Percentiles rank a stretch among this genome's conserved stretches.
phyloP scores from a whole-genome alignment of 768 basidiomycete genomes.

The Phanerochaete carnosa region DNA sequence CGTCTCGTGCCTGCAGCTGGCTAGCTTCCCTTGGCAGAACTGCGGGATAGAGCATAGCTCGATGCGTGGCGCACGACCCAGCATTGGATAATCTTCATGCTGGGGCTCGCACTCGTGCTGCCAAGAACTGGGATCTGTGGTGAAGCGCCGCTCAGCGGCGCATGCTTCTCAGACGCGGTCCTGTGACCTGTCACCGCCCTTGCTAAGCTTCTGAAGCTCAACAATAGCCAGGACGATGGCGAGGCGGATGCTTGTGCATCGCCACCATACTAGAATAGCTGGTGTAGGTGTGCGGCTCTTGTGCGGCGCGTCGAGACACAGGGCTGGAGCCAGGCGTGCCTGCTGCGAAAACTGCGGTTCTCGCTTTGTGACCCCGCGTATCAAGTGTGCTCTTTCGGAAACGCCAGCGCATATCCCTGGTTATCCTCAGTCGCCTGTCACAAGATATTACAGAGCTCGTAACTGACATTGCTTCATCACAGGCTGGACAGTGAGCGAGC shows the following conservation, averaged over 20 bases:
- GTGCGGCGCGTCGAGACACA: background rate
- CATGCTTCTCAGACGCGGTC: too few species aligned
- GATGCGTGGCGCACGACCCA: too few species aligned
- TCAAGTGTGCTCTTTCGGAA: too few species aligned
- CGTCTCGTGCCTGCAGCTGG: background rate
- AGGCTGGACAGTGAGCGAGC: slow-evolving; percentile 77
- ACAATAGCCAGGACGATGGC: background rate
- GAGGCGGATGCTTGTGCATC: background rate
- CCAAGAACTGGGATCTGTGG: too few species aligned
- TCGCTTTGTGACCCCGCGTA: too few species aligned
- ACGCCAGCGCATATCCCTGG: too few species aligned
- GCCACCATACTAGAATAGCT: background rate
- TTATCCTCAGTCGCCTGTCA: background rate
- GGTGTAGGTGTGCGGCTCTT: background rate
- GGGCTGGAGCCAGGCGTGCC: too few species aligned
- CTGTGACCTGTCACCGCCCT: too few species aligned
- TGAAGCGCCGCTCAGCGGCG: too few species aligned
- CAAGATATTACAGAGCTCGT: background rate
- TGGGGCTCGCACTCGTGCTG: background rate
- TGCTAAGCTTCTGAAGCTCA: too few species aligned
- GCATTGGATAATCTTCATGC: background rate
- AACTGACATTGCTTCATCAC: slow-evolving; percentile 1
- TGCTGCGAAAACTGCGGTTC: too few species aligned
- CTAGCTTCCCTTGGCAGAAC: background rate
- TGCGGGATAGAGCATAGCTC: too few species aligned